Conservation (phyloP, 495 filamentous ascomycete genomes). For the Trichoderma virens region DNA sequence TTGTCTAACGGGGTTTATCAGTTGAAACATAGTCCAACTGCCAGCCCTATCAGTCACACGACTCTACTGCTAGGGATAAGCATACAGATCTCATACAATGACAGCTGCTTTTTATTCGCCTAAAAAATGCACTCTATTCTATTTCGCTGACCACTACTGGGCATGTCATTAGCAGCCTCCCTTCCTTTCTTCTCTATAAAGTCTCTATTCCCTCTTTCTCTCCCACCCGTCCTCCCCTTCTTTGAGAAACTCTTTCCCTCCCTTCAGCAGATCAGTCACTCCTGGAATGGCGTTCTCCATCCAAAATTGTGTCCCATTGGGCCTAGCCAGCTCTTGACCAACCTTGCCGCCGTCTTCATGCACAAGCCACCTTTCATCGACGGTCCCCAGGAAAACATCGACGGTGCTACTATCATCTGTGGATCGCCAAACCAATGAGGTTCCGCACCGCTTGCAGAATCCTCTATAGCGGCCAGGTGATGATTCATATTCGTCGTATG, state of each 20-base stretch:
- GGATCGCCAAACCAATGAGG: constrained; percentile 7
- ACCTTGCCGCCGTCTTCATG: not conserved
- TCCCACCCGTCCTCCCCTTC: constrained; percentile 5
- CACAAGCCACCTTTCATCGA: constrained; percentile 10
- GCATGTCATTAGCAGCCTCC: too few relatives aligned
- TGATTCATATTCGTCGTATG: not conserved
- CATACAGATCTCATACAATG: too few relatives aligned
- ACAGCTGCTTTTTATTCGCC: too few relatives aligned
- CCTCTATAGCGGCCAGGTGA: constrained; percentile 8
- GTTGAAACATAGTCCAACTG: too few relatives aligned
- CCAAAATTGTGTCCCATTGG: constrained; percentile 11
- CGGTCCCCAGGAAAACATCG: constrained; percentile 9
- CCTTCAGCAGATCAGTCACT: constrained; percentile 7
- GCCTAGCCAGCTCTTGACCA: constrained; percentile 4
- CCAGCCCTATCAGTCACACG: too few relatives aligned
- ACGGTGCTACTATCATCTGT: not conserved
- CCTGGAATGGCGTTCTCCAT: constrained; percentile 12
- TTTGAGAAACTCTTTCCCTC: not conserved
- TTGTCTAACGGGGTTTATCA: too few relatives aligned
- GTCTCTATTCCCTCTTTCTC: not conserved
- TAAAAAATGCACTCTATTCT: too few relatives aligned
- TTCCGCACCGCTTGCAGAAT: constrained; percentile 7
- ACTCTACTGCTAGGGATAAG: too few relatives aligned
- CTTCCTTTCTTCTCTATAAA: not conserved
- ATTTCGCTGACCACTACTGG: too few relatives aligned